Percentiles rank a stretch among this genome's conserved stretches.
Evolutionary conservation across 2,329 filamentous ascomycete species (phyloP).

Genomic region (Fusarium chaquense): DNA sequence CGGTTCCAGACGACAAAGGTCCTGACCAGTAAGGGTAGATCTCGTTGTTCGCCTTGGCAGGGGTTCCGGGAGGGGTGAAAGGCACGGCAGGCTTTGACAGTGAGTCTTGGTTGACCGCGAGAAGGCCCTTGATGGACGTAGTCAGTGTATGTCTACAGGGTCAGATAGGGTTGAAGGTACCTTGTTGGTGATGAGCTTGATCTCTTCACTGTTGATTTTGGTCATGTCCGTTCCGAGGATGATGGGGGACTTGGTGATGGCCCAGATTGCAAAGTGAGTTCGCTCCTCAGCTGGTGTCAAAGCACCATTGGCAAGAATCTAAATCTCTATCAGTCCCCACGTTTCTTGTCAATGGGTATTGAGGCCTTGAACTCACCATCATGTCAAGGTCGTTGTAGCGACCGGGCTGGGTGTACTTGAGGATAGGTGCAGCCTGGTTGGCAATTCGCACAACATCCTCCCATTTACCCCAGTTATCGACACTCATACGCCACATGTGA

Average conservation of each 20-base stretch:
- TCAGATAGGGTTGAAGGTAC: neutral
- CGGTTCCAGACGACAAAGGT: slow-evolving; percentile 22
- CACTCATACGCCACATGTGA: slow-evolving; percentile 31
- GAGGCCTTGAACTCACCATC: neutral
- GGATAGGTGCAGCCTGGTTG: slow-evolving; percentile 25
- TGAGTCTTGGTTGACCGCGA: slow-evolving; percentile 23
- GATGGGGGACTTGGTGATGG: slow-evolving; percentile 29
- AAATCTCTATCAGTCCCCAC: neutral
- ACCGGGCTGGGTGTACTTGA: slow-evolving; percentile 24
- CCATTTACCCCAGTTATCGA: slow-evolving; percentile 27
- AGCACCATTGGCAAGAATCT: slow-evolving; percentile 28
- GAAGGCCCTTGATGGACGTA: slow-evolving; percentile 1
- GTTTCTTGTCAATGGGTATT: accelerated
- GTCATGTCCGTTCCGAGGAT: slow-evolving; percentile 28
- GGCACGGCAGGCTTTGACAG: slow-evolving; percentile 30
- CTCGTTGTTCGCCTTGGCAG: slow-evolving; percentile 15
- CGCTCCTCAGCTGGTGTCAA: slow-evolving; percentile 21
- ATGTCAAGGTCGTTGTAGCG: slow-evolving; percentile 29
- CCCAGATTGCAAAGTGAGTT: slow-evolving; percentile 31
- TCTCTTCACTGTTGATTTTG: slow-evolving; percentile 10
- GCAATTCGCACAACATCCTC: slow-evolving; percentile 27
- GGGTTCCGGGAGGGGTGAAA: slow-evolving; percentile 21
- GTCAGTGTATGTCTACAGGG: neutral
- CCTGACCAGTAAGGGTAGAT: slow-evolving; percentile 32
- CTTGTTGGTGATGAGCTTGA: slow-evolving; percentile 31